Conservation (phyloP, 2,329 filamentous ascomycete genomes). For the Calonectria pauciramosa region DNA sequence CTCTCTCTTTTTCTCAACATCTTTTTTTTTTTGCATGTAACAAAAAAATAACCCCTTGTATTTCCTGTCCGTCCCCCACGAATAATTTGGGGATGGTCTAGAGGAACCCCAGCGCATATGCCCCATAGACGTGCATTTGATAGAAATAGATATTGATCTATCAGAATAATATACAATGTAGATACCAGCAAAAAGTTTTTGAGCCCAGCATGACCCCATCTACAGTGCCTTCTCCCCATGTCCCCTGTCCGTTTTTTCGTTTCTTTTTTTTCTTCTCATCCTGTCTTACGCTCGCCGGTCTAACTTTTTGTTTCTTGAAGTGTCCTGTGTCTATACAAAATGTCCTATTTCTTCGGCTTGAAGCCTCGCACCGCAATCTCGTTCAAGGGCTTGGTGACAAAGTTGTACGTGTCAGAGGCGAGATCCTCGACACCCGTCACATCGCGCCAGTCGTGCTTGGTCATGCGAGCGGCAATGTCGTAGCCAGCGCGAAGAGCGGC, state of each 20-base stretch:
- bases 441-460: conserved; percentile 36
- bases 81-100: not conserved
- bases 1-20: not conserved
- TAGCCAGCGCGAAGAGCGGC: conserved; percentile 63
- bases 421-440: conserved; percentile 49
- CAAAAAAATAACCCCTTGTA: conserved; percentile 21
- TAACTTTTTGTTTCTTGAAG: not conserved
- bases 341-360: not conserved
- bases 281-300: not conserved
- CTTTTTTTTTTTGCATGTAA: conserved; percentile 25
- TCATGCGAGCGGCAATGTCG: conserved; percentile 45
- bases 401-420: conserved; percentile 29
- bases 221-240: not conserved
- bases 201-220: not conserved
- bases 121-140: conserved; percentile 9
- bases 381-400: conserved; percentile 41
- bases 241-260: not conserved
- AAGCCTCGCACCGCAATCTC: conserved; percentile 47
- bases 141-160: conserved; percentile 7
- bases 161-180: conserved; percentile 24
- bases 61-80: not conserved
- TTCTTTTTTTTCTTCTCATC: not conserved
- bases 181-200: not conserved
- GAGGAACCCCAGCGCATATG: conserved; percentile 14
- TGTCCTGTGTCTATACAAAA: not conserved